phyloP scores from a whole-genome alignment of 2,329 filamentous ascomycete species.

The Sporothrix globosa region DNA sequence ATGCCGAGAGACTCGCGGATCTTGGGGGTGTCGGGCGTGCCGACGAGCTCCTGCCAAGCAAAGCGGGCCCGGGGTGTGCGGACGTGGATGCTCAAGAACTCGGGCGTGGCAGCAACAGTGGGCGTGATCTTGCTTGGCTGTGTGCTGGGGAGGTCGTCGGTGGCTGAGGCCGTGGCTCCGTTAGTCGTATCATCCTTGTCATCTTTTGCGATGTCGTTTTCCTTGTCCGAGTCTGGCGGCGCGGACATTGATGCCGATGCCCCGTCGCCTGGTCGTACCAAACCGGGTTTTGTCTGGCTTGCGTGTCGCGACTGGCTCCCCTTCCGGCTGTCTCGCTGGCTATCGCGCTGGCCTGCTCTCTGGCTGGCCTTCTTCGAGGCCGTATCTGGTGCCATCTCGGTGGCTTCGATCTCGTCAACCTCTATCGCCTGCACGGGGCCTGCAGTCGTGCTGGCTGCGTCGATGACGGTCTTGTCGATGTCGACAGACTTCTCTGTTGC shows the following conservation, averaged over 20 bases:
- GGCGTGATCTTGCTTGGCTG: constrained; percentile 34
- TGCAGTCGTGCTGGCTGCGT: not conserved
- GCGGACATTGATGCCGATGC: not conserved
- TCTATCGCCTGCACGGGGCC: not conserved
- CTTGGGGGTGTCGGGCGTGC: constrained; percentile 44
- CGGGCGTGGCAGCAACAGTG: constrained; percentile 35
- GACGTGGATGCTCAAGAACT: constrained; percentile 41
- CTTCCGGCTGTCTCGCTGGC: not conserved
- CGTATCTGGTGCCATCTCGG: too few relatives aligned
- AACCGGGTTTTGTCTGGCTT: not conserved
- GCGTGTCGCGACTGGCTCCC: not conserved
- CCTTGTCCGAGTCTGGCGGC: not conserved
- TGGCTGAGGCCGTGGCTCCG: constrained; percentile 35
- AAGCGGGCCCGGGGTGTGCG: constrained; percentile 57
- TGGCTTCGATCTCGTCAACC: not conserved
- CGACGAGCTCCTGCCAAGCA: constrained; percentile 63
- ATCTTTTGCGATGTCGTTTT: constrained; percentile 33
- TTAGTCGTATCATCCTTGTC: constrained; percentile 25
- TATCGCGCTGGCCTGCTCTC: not conserved
- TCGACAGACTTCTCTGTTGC: not conserved
- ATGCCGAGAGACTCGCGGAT: constrained; percentile 51
- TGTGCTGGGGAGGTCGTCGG: constrained; percentile 32
- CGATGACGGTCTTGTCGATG: not conserved
- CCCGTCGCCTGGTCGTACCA: not conserved
- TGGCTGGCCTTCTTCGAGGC: too few relatives aligned